Conservation (phyloP, 441 rosid genomes). For the Bocquillonia castaneifolia region DNA sequence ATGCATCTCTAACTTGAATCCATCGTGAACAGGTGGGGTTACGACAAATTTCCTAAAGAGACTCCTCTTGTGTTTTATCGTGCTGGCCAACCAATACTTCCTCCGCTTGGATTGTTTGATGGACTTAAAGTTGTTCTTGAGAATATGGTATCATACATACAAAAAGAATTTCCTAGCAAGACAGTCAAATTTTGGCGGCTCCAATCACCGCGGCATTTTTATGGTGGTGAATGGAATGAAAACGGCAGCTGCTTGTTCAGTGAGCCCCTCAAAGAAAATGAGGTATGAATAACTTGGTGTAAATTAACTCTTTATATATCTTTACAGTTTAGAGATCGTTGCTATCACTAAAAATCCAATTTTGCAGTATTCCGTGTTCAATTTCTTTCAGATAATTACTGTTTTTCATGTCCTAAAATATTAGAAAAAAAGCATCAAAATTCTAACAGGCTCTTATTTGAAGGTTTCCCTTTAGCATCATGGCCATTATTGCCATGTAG, state of each 20-base stretch:
- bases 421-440: no score
- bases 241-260: conserved; percentile 58
- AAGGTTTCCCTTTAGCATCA: background rate
- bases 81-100: conserved; percentile 60
- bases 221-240: conserved; percentile 38
- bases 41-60: conserved; percentile 82
- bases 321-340: background rate
- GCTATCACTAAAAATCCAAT: background rate
- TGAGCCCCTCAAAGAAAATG: conserved; percentile 54
- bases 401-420: background rate
- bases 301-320: conserved; percentile 1
- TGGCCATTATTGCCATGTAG: background rate
- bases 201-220: conserved; percentile 65
- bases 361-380: background rate
- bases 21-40: conserved; percentile 67
- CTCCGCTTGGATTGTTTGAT: conserved; percentile 60
- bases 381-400: background rate
- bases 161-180: conserved; percentile 48
- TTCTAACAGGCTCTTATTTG: background rate
- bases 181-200: conserved; percentile 84
- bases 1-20: conserved; percentile 3
- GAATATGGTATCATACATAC: conserved; percentile 61
- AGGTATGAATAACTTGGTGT: conserved; percentile 41
- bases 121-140: conserved; percentile 74
- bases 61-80: conserved; percentile 76